These are phyloP conservation scores for Paecilomyces formosus DNA, from an alignment of 2,329 filamentous ascomycete genomes.

Conservation along the genomic window DNA sequence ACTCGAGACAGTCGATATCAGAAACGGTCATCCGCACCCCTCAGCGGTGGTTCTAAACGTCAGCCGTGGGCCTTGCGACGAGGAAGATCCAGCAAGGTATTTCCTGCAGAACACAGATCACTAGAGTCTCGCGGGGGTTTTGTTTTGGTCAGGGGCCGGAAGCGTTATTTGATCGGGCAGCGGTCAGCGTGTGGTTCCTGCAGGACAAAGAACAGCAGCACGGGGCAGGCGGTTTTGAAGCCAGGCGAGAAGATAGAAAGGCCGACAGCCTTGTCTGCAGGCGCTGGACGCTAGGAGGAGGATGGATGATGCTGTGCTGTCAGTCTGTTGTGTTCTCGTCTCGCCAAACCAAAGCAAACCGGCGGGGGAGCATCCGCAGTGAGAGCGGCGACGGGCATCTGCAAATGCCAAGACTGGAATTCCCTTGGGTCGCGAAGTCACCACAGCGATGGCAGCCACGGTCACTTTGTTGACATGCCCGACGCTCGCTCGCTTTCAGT, in stretches of 20 bases:
- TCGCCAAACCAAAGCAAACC: not conserved
- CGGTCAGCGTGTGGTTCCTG: not conserved
- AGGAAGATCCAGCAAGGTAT: not conserved
- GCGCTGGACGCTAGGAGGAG: not conserved
- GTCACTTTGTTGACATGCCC: conserved; percentile 12
- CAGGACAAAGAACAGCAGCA: not conserved
- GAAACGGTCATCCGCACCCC: not conserved
- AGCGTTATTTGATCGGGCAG: not conserved
- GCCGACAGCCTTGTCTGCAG: not conserved
- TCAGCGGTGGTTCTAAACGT: not conserved
- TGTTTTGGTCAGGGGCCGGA: not conserved
- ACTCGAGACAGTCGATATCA: conserved; percentile 1
- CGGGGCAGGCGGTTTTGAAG: not conserved
- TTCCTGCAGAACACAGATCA: not conserved
- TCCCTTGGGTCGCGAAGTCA: conserved; percentile 13
- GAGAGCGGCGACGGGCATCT: not conserved
- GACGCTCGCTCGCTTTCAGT: not conserved
- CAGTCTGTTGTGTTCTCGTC: not conserved
- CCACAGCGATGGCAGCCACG: conserved; percentile 12
- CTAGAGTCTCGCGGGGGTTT: not conserved
- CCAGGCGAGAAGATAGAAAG: not conserved
- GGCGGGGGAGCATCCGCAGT: not conserved
- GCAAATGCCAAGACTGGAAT: conserved; percentile 1
- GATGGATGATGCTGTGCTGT: not conserved
- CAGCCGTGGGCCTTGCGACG: not conserved